These are phyloP conservation scores for Lipomyces japonicus DNA, from an alignment of 805 yeast genomes.

Conservation along the genomic window DNA sequence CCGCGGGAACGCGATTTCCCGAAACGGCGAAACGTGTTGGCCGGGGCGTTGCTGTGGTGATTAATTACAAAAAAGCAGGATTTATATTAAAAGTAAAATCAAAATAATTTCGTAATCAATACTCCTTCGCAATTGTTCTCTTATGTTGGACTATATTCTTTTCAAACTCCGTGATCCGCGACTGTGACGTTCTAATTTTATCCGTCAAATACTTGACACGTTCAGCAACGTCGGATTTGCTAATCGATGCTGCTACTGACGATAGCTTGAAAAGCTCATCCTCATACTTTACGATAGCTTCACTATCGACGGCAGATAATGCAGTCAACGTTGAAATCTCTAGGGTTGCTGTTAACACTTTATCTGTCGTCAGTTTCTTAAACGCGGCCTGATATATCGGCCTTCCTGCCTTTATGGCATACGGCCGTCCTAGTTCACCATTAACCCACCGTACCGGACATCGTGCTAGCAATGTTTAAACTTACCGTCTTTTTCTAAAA, in stretches of 20 bases:
- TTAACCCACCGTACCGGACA: background rate
- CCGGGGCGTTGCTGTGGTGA: conserved; percentile 15
- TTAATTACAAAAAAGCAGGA: background rate
- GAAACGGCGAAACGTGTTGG: too few relatives aligned
- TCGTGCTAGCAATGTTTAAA: background rate
- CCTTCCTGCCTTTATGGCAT: conserved; percentile 69
- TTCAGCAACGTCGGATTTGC: conserved; percentile 50
- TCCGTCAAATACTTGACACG: conserved; percentile 64
- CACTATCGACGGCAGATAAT: conserved; percentile 56
- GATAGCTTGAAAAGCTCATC: conserved; percentile 53
- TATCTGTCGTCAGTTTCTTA: conserved; percentile 55
- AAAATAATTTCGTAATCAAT: conserved; percentile 1
- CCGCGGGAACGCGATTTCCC: background rate
- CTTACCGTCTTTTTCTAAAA: conserved; percentile 68
- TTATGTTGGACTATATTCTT: conserved; percentile 31
- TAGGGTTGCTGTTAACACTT: conserved; percentile 52
- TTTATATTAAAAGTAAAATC: background rate
- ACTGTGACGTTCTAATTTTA: conserved; percentile 62
- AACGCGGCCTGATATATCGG: conserved; percentile 85
- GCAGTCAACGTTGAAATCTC: conserved; percentile 59
- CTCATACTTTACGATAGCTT: conserved; percentile 62
- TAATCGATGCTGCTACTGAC: conserved; percentile 11
- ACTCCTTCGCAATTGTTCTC: conserved; percentile 22
- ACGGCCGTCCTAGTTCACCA: conserved; percentile 41
- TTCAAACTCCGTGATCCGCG: conserved; percentile 49